Evolutionary conservation across 768 basidiomycete species (phyloP).

Genomic region (Phaffia tasmanica): DNA sequence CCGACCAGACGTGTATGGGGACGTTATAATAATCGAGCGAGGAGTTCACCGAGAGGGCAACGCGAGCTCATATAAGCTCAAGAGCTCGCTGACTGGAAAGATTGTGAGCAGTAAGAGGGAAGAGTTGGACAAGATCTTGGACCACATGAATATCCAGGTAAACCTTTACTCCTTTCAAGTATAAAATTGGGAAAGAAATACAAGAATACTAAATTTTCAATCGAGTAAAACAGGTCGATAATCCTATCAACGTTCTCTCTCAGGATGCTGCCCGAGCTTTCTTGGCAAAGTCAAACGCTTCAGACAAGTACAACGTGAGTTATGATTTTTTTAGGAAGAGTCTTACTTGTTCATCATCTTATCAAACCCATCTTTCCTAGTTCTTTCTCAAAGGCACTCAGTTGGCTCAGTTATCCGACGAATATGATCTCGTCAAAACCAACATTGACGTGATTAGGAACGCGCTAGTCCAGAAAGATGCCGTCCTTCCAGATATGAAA

Average conservation of each 20-base stretch:
- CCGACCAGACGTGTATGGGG: slow-evolving; percentile 71
- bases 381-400: slow-evolving; percentile 93
- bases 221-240: slow-evolving; percentile 51
- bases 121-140: slow-evolving; percentile 76
- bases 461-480: slow-evolving; percentile 57
- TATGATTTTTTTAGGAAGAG: background rate
- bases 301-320: slow-evolving; percentile 78
- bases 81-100: slow-evolving; percentile 37
- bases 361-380: slow-evolving; percentile 40
- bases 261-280: slow-evolving; percentile 68
- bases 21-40: slow-evolving; percentile 72
- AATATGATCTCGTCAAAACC: slow-evolving; percentile 65
- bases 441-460: slow-evolving; percentile 61
- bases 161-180: background rate
- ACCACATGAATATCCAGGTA: slow-evolving; percentile 85
- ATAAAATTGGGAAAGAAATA: background rate
- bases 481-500: slow-evolving; percentile 66
- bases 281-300: slow-evolving; percentile 63
- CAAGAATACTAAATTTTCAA: background rate
- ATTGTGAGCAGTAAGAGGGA: slow-evolving; percentile 65
- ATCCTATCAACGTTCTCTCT: slow-evolving; percentile 72
- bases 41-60: slow-evolving; percentile 63
- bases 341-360: background rate
- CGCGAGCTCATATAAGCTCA: slow-evolving; percentile 67
- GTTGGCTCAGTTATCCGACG: slow-evolving; percentile 70